Conservation (phyloP, 306 rosid species). For the Inga laurina region DNA sequence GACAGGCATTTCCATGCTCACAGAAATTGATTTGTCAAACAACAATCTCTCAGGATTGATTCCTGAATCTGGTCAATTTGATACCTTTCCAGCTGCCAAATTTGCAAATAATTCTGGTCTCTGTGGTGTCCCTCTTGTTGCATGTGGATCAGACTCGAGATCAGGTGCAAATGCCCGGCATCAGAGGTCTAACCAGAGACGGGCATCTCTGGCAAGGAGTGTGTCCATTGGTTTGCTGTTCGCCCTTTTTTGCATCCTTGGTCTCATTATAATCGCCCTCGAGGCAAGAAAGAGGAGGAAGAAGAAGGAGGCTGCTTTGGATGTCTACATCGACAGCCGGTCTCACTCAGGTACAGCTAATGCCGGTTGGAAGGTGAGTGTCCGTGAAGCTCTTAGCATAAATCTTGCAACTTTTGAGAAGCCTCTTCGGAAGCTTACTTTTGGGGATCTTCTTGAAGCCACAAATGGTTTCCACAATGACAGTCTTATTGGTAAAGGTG, state of each 20-base stretch:
- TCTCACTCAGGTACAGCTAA: conserved; percentile 52
- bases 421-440: conserved; percentile 70
- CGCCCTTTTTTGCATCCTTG: conserved; percentile 64
- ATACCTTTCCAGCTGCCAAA: conserved; percentile 52
- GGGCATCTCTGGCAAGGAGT: conserved; percentile 60
- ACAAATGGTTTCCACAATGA: conserved; percentile 63
- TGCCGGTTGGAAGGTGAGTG: conserved; percentile 56
- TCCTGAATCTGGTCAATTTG: conserved; percentile 62
- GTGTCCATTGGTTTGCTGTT: conserved; percentile 70
- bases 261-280: conserved; percentile 50
- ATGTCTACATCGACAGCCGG: conserved; percentile 44
- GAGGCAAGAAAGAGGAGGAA: conserved; percentile 59
- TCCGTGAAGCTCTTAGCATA: conserved; percentile 70
- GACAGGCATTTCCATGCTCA: conserved; percentile 50
- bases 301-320: conserved; percentile 53
- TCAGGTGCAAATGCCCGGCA: conserved; percentile 37
- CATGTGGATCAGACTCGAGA: conserved; percentile 35
- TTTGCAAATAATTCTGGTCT: conserved; percentile 60
- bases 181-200: conserved; percentile 48
- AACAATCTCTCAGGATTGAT: conserved; percentile 54
- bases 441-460: conserved; percentile 69
- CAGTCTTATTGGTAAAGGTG: conserved; percentile 65
- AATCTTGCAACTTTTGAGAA: conserved; percentile 65
- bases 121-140: conserved; percentile 62
- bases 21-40: conserved; percentile 61